phyloP scores from a whole-genome alignment of 192 early-diverging fungal species.

The Coemansia sp. region DNA sequence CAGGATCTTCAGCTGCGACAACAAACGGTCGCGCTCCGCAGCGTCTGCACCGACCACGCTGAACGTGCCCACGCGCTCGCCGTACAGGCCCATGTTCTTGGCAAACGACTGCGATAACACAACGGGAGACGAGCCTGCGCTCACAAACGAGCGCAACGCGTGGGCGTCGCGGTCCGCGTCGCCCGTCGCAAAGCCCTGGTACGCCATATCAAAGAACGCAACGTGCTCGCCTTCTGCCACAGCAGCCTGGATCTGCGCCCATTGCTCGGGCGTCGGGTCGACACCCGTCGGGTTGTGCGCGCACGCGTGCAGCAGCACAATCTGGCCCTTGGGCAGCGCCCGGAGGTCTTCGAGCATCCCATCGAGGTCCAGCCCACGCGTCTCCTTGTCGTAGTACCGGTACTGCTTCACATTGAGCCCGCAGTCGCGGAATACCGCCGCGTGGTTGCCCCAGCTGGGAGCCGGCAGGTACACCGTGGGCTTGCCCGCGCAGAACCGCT shows the following conservation, averaged over 20 bases:
- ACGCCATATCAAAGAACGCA: constrained; percentile 99
- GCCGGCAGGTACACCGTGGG: constrained; percentile 83
- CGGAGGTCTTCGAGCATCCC: constrained; percentile 91
- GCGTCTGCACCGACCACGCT: constrained; percentile 71
- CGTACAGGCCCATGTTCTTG: constrained; percentile 99
- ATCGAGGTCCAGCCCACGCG: constrained; percentile 88
- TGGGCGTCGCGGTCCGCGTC: constrained; percentile 84
- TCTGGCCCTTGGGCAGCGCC: constrained; percentile 80
- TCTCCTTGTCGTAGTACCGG: constrained; percentile 92
- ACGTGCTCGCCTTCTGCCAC: constrained; percentile 81
- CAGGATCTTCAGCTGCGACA: constrained; percentile 94
- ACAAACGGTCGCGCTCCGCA: constrained; percentile 76
- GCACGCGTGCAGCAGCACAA: constrained; percentile 95
- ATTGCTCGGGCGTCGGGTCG: constrained; percentile 91
- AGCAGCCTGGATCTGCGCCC: constrained; percentile 81
- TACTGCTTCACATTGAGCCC: constrained; percentile 86
- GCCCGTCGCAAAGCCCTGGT: constrained; percentile 99
- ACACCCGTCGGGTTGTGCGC: constrained; percentile 99
- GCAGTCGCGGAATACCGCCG: constrained; percentile 85
- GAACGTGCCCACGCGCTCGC: constrained; percentile 94
- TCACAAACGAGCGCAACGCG: constrained; percentile 92
- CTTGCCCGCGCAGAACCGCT: constrained; percentile 71
- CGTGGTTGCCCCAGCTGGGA: constrained; percentile 99
- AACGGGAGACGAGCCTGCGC: constrained; percentile 65
- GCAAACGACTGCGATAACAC: constrained; percentile 94